Conservation (phyloP, 2,329 filamentous ascomycete genomes). For the Nothophoma quercina region DNA sequence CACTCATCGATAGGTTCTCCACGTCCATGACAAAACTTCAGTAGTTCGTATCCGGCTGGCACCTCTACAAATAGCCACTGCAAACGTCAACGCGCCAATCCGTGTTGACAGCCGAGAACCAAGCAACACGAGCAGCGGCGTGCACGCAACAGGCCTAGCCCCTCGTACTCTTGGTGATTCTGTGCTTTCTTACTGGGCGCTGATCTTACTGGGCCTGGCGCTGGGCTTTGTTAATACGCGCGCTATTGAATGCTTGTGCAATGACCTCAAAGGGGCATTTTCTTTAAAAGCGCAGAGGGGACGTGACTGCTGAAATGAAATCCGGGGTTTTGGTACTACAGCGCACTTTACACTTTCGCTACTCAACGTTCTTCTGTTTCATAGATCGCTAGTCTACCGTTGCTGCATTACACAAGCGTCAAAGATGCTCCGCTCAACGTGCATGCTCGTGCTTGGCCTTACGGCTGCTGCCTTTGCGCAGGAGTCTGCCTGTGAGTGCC, state of each 20-base stretch:
- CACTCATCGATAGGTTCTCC: not conserved
- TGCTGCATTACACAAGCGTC: not conserved
- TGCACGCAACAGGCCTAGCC: not conserved
- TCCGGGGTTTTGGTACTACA: not conserved
- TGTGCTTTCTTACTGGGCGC: slow-evolving; percentile 6
- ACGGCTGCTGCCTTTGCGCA: slow-evolving; percentile 18
- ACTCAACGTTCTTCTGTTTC: slow-evolving; percentile 9
- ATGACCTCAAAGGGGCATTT: slow-evolving; percentile 12
- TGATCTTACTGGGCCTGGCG: too few species aligned
- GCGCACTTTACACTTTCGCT: not conserved
- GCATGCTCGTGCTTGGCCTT: slow-evolving; percentile 20
- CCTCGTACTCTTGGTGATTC: slow-evolving; percentile 10
- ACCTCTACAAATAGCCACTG: slow-evolving; percentile 8
- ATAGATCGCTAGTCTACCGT: not conserved
- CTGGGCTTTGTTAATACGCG: slow-evolving; percentile 8
- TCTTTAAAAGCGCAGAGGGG: not conserved
- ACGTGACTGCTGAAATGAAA: not conserved
- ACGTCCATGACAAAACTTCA: not conserved
- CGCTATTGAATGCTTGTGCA: slow-evolving; percentile 13
- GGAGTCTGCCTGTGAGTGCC: slow-evolving; percentile 13
- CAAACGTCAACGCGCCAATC: slow-evolving; percentile 4
- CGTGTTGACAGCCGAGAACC: not conserved
- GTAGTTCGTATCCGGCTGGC: not conserved
- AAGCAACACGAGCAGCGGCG: slow-evolving; percentile 8
- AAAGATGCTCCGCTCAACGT: slow-evolving; percentile 22